Evolutionary conservation across 768 basidiomycete genomes (phyloP).

Genomic region (Filobasidium floriforme): DNA sequence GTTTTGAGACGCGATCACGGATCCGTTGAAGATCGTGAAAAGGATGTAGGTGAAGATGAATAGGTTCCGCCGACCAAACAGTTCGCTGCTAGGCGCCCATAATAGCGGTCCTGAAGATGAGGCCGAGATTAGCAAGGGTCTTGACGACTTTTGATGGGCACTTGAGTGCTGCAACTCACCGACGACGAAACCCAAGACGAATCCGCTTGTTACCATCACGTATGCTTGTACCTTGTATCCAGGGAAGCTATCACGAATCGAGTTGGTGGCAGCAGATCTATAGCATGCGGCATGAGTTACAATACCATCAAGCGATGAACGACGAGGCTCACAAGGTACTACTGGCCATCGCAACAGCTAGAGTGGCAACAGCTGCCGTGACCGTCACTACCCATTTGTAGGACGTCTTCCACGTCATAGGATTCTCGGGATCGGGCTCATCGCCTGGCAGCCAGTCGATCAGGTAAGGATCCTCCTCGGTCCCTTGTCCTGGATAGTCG

Average conservation of each 20-base stretch:
- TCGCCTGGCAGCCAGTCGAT: slow-evolving; percentile 38
- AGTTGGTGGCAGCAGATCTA: slow-evolving; percentile 27
- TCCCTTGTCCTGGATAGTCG: slow-evolving; percentile 38
- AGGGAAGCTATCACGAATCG: slow-evolving; percentile 22
- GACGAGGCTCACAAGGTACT: slow-evolving; percentile 28
- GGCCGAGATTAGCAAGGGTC: background rate
- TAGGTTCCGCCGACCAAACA: slow-evolving; percentile 45
- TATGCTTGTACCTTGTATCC: slow-evolving; percentile 25
- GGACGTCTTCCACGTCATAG: slow-evolving; percentile 31
- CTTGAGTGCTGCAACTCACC: background rate
- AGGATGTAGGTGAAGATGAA: slow-evolving; percentile 45
- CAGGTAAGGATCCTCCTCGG: slow-evolving; percentile 38
- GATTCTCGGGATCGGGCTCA: slow-evolving; percentile 37
- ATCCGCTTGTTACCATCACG: slow-evolving; percentile 26
- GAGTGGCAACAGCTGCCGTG: slow-evolving; percentile 31
- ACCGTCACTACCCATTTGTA: slow-evolving; percentile 40
- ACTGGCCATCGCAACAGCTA: slow-evolving; percentile 41
- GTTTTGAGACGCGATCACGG: slow-evolving; percentile 43
- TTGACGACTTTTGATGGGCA: background rate
- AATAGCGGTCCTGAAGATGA: slow-evolving; percentile 36
- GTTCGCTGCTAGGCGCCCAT: slow-evolving; percentile 45
- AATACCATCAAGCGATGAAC: background rate
- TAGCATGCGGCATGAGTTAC: background rate
- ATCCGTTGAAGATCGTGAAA: slow-evolving; percentile 44
- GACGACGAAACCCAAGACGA: slow-evolving; percentile 19